Base-by-base conservation (phyloP, 257 asterid species). In the Solanum piurae region DNA sequence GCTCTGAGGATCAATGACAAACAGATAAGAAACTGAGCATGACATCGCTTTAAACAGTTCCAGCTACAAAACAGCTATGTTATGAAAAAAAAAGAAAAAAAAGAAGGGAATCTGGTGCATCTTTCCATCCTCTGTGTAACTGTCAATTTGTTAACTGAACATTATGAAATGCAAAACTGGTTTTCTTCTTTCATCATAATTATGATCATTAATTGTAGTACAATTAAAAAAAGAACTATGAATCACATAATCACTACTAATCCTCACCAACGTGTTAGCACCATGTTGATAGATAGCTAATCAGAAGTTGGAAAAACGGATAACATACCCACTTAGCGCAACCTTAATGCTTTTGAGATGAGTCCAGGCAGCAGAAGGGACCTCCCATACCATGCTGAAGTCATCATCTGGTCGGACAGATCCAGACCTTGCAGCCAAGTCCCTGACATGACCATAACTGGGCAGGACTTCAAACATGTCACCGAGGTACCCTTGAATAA, bases 331-430 rank as follows among this genome's bases (percentile, higher is more conserved):
- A 62, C 93, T 93, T 88, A 95, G 87, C 73, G 98, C 98, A 89
- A 94, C 95, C 90, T 94, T 95, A 87, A 97, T 95, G 92, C 95
- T 92, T 92, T 94, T 94, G 88, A 95, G 96, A 91, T 95, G 99
- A 90, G 98, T 93, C 99, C 99, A 95, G 76, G 99, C 97, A 85
- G 96, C 90, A 38, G 98, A 92, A 31, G 99, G 98, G 88, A 97
- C 98, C 91, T 97, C 99, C 98, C 99, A 97, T 84, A 97, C 95
- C 98, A 97, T 97, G 91, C 97, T 95, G 92, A 95, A 97, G 89
- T 95, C 96, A 92, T 97, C 98, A 91, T 94, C 95, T 55, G 99
- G 99, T 83, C 98, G 91, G 87, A 96, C 99, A 5, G 99, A 95
- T 90, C 98, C 99, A n/a, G 98, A 95, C 89, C 98, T 93, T 29